Percentiles rank a stretch among this genome's conserved stretches.
Evolutionary conservation across 345 rosid species (phyloP).

Genomic region (Abelmoschus esculentus): DNA sequence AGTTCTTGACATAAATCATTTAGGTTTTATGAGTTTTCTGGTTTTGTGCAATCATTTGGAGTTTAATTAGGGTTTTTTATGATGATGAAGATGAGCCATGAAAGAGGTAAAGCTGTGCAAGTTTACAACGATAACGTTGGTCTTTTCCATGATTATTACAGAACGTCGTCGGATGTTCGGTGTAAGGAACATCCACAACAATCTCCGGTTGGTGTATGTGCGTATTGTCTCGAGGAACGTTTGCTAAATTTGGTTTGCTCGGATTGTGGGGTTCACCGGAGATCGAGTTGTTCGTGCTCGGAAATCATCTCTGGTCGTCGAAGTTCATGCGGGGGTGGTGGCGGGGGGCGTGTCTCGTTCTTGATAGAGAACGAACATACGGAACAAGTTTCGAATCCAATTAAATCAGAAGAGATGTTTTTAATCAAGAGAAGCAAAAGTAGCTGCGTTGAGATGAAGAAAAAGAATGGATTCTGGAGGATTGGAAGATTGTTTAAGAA

Average conservation of each 20-base stretch:
- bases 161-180: constrained; percentile 45
- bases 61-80: neutral
- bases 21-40: constrained; percentile 5
- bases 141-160: constrained; percentile 32
- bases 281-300: constrained; percentile 87
- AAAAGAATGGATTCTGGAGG: constrained; percentile 60
- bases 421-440: constrained; percentile 74
- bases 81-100: constrained; percentile 27
- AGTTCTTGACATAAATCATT: neutral
- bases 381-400: constrained; percentile 10
- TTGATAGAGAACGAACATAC: constrained; percentile 57
- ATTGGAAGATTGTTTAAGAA: constrained; percentile 66
- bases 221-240: constrained; percentile 79
- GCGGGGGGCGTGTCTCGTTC: constrained; percentile 46
- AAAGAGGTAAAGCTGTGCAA: constrained; percentile 76
- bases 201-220: constrained; percentile 66
- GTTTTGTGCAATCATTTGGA: neutral
- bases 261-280: constrained; percentile 87
- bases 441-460: constrained; percentile 80
- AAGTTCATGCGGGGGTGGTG: constrained; percentile 31
- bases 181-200: constrained; percentile 74
- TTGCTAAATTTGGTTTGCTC: constrained; percentile 70
- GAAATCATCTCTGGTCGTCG: constrained; percentile 51
- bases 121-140: constrained; percentile 20
- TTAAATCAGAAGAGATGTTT: constrained; percentile 38